Conservation (phyloP, 2,329 filamentous ascomycete species). For the Allantophomopsis cytisporea region DNA sequence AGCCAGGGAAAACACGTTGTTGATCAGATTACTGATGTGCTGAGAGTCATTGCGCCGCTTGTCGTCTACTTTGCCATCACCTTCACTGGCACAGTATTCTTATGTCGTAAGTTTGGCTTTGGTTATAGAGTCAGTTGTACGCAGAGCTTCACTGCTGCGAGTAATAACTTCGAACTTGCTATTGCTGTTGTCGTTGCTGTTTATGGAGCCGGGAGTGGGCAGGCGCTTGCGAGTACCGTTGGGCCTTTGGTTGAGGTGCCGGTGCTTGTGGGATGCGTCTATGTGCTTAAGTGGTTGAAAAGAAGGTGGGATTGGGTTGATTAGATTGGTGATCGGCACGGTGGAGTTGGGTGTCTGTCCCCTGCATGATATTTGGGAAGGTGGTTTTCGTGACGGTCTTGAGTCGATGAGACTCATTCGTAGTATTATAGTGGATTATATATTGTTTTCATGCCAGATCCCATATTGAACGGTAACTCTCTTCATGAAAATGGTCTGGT, state of each 20-base stretch:
- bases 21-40: slow-evolving; percentile 70
- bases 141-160: slow-evolving; percentile 79
- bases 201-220: slow-evolving; percentile 63
- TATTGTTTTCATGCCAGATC: too few species aligned
- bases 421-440: too few species aligned
- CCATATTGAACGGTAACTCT: too few species aligned
- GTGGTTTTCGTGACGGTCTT: too few species aligned
- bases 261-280: slow-evolving; percentile 65
- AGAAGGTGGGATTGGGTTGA: slow-evolving; percentile 24
- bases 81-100: slow-evolving; percentile 55
- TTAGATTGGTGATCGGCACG: slow-evolving; percentile 2
- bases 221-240: slow-evolving; percentile 72
- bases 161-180: slow-evolving; percentile 87
- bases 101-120: slow-evolving; percentile 54
- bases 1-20: slow-evolving; percentile 67
- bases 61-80: slow-evolving; percentile 69
- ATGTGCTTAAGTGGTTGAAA: slow-evolving; percentile 49
- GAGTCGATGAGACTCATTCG: too few species aligned
- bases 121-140: slow-evolving; percentile 58
- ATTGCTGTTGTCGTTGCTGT: slow-evolving; percentile 79
- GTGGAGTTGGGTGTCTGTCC: not conserved
- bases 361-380: not conserved
- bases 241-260: slow-evolving; percentile 81
- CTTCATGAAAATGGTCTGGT: too few species aligned
- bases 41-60: slow-evolving; percentile 69